Evolutionary conservation across 2,329 filamentous ascomycete species (phyloP), one percentile per base, ranked within the genome.

Genomic region (Colletotrichum gloeosporioides): DNA sequence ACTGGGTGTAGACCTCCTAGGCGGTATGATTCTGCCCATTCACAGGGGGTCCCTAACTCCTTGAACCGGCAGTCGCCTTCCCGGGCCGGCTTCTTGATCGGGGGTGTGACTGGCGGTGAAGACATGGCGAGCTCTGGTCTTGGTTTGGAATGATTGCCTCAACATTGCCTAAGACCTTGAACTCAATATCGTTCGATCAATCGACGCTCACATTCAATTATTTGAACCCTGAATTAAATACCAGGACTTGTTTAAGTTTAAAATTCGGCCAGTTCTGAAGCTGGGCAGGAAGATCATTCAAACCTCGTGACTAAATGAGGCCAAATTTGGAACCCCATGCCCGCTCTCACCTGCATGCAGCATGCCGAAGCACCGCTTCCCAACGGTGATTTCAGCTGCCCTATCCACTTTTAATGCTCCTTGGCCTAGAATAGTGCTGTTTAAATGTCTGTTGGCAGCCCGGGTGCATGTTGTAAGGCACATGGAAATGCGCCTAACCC

Each of bases 1-100:
- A 81, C 78, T 31, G 80, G 79, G 25, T 81, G 79, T 22, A 79
- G 77, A 4, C 79, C 78, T 4, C 81, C 80, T 4, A 62, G 76
- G 39, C 76, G 75, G 32, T 82, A 82, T 5, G 74, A 76, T 7
- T 69, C 29, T 3, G 69, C 32, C 63, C 44, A 76, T 29, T 80
- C 77, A 22, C 64, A 73, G 3, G 64, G 64, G 2, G 16, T 63
- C 6, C 64, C 71, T 3, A 29, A n/a, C 3, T 34, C n/a, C 1
- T 22, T 29, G n/a, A 73, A 73, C 2, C 71, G 62, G 22, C 18
- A 57, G 1, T 55, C 18, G 9, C 9, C 16, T 44, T 62, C 32
- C 3, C 29, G 18, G 1, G 8, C 55, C 9, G 71, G 34, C 6
- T 69, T 12, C 15, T 68, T 29, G 27, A 1, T 15, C 9, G 27